A percentile compares a stretch with the other conserved stretches of the same genome.
These are phyloP conservation scores for Cladosporium sp. DNA, from an alignment of 2,329 filamentous ascomycete genomes.

Conservation along the genomic window DNA sequence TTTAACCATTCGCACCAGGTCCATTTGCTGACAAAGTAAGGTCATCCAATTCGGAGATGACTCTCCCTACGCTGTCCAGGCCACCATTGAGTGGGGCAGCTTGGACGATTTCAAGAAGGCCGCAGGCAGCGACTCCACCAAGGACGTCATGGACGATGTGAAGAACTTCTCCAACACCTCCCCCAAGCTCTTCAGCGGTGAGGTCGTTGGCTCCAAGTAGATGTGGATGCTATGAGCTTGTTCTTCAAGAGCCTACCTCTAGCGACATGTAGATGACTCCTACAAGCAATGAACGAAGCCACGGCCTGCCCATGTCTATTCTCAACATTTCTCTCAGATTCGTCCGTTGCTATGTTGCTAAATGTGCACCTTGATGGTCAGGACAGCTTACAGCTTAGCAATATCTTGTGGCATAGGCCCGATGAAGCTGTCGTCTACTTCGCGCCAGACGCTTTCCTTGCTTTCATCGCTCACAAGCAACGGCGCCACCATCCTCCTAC, in stretches of 20 bases:
- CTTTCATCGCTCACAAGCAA: background rate
- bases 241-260: background rate
- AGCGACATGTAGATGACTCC: background rate
- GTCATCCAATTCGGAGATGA: slow-evolving; percentile 35
- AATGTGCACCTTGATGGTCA: background rate
- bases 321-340: background rate
- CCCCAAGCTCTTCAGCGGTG: slow-evolving; percentile 36
- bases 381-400: background rate
- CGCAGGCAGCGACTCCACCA: slow-evolving; percentile 27
- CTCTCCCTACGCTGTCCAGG: slow-evolving; percentile 36
- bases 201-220: slow-evolving; percentile 28
- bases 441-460: slow-evolving; percentile 30
- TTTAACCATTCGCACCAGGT: too few species aligned
- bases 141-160: slow-evolving; percentile 35
- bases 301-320: background rate
- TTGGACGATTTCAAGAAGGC: slow-evolving; percentile 30
- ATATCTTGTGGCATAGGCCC: slow-evolving; percentile 5
- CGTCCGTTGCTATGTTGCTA: background rate
- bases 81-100: slow-evolving; percentile 35
- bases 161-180: slow-evolving; percentile 39
- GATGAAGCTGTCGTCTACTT: slow-evolving; percentile 34
- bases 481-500: background rate
- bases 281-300: background rate
- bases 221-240: background rate
- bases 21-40: slow-evolving; percentile 16